These are phyloP conservation scores for Epichloe sp. DNA, from an alignment of 2,329 filamentous ascomycete species.

Conservation along the genomic window DNA sequence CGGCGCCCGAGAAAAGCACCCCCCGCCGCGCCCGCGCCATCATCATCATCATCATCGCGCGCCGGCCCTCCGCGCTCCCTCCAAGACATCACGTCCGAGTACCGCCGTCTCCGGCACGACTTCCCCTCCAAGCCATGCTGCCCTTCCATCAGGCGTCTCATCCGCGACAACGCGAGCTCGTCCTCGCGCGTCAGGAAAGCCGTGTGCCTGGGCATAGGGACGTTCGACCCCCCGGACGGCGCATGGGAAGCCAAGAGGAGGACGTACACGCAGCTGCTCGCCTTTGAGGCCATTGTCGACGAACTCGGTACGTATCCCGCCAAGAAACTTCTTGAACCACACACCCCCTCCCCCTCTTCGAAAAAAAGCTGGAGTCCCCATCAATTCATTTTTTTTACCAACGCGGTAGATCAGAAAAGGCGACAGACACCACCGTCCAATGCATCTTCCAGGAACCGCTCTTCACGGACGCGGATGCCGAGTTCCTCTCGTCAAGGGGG, in stretches of 20 bases:
- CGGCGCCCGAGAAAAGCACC: conserved; percentile 3
- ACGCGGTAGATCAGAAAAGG: conserved; percentile 8
- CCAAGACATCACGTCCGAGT: conserved; percentile 18
- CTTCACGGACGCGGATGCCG: conserved; percentile 33
- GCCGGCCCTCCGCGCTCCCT: conserved; percentile 9
- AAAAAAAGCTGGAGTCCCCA: no score
- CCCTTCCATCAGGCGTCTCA: conserved; percentile 19
- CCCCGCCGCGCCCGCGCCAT: neutral
- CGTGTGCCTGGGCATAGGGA: conserved; percentile 41
- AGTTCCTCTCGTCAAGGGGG: conserved; percentile 42
- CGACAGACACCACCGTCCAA: conserved; percentile 18
- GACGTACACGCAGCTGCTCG: conserved; percentile 39
- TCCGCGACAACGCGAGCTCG: conserved; percentile 14
- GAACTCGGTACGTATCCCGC: conserved; percentile 22
- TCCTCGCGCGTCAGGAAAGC: conserved; percentile 25
- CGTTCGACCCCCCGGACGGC: conserved; percentile 37
- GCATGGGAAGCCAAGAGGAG: conserved; percentile 31
- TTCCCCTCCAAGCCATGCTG: conserved; percentile 17
- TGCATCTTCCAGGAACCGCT: conserved; percentile 42
- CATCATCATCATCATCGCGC: neutral
- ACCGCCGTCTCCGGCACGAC: conserved; percentile 13
- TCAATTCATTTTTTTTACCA: neutral
- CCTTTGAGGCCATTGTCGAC: conserved; percentile 35
- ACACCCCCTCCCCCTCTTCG: no score
- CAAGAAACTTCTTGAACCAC: no score